Conservation (phyloP, 2,329 filamentous ascomycete genomes). For the Tricladium varicosporioides region DNA sequence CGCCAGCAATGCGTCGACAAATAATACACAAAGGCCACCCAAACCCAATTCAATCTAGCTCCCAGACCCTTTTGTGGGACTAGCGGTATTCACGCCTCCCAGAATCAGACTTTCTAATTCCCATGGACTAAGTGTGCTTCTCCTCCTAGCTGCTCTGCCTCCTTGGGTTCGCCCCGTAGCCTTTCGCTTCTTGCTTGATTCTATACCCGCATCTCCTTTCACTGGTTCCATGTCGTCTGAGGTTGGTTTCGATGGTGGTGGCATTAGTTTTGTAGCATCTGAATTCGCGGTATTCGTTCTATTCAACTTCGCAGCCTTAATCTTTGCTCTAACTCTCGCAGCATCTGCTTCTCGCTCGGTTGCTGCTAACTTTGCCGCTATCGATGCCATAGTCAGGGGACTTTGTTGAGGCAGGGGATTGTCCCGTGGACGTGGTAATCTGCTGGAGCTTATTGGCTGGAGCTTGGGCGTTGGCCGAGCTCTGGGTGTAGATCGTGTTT, state of each 20-base stretch:
- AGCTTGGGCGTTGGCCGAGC: constrained; percentile 21
- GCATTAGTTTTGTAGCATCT: constrained; percentile 30
- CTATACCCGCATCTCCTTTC: constrained; percentile 11
- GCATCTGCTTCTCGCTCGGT: constrained; percentile 64
- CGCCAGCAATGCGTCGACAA: background rate
- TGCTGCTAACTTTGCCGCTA: constrained; percentile 62
- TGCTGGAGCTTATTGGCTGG: constrained; percentile 21
- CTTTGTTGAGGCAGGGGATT: constrained; percentile 44
- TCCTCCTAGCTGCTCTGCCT: constrained; percentile 56
- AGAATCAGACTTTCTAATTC: constrained; percentile 67
- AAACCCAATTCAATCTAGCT: background rate
- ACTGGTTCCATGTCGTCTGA: constrained; percentile 10
- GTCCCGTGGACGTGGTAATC: constrained; percentile 31
- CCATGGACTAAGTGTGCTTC: constrained; percentile 74
- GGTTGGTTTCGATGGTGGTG: constrained; percentile 27
- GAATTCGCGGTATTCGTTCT: constrained; percentile 8
- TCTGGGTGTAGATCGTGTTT: constrained; percentile 19
- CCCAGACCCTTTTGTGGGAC: background rate
- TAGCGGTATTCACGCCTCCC: constrained; percentile 29
- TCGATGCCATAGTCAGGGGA: constrained; percentile 59
- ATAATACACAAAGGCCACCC: background rate
- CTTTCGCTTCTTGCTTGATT: constrained; percentile 39
- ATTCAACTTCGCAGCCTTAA: constrained; percentile 50
- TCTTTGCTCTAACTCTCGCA: constrained; percentile 60
- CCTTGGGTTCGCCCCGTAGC: constrained; percentile 31